A percentile compares a stretch with the other conserved stretches of the same genome.
These are phyloP conservation scores for Zangia roseola DNA, from an alignment of 768 basidiomycete genomes.

Conservation along the genomic window DNA sequence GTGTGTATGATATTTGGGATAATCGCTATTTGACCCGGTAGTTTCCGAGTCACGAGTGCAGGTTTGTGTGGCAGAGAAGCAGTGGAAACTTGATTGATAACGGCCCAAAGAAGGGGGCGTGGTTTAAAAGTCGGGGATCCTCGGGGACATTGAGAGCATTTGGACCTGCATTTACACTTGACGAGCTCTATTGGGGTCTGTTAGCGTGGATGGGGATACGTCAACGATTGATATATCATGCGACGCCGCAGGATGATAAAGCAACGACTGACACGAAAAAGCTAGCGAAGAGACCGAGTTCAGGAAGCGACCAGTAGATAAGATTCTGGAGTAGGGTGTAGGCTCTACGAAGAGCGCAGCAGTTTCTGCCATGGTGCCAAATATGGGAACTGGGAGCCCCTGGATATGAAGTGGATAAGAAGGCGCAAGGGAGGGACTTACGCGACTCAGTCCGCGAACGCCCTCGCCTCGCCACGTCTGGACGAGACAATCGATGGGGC, in stretches of 20 bases:
- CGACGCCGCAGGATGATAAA: neutral
- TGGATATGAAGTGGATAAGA: slow-evolving; percentile 26
- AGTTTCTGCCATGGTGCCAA: slow-evolving; percentile 87
- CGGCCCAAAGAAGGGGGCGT: slow-evolving; percentile 15
- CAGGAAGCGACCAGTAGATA: slow-evolving; percentile 50
- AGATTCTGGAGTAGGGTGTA: slow-evolving; percentile 70
- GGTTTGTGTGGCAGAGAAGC: slow-evolving; percentile 10
- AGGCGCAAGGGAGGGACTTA: slow-evolving; percentile 27
- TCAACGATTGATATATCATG: neutral
- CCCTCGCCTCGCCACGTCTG: slow-evolving; percentile 61
- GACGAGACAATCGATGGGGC: slow-evolving; percentile 59
- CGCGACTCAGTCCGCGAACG: slow-evolving; percentile 53
- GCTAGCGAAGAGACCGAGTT: slow-evolving; percentile 71
- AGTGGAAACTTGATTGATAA: neutral
- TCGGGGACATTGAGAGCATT: slow-evolving; percentile 46
- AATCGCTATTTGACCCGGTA: slow-evolving; percentile 54
- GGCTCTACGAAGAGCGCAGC: slow-evolving; percentile 78
- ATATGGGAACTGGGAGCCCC: slow-evolving; percentile 85
- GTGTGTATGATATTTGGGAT: slow-evolving; percentile 43
- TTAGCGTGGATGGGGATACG: slow-evolving; percentile 1
- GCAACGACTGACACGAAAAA: slow-evolving; percentile 67
- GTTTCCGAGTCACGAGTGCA: slow-evolving; percentile 16
- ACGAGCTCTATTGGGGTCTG: slow-evolving; percentile 93
- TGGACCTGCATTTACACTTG: slow-evolving; percentile 97
- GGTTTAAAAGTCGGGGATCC: slow-evolving; percentile 12